Evolutionary conservation across 2,329 filamentous ascomycete genomes (phyloP), one percentile per base, ranked within the genome.

Genomic region (Fusarium nisikadoi): DNA sequence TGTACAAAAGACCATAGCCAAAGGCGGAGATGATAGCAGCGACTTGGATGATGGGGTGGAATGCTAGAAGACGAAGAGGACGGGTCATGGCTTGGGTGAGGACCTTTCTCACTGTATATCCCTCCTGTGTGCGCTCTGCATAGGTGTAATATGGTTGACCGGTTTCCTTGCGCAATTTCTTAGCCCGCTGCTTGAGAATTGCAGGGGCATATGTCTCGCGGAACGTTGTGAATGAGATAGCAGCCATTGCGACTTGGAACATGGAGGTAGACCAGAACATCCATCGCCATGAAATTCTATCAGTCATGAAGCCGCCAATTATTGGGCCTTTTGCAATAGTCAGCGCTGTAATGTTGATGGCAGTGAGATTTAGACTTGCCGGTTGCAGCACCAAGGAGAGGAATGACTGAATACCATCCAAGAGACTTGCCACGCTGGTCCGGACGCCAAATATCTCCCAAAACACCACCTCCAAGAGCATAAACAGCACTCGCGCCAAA

Each of bases 1-100:
- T 86, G 62, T 92, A 92, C 76, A 92, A 86, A 2, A 90, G 78
- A 0, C 90, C 90, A 70, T 91, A 92, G 20, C 88, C 80, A 69
- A 89, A 88, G 2, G 86, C 90, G 71, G 86, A 86, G 72, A 90
- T 87, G 14, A 86, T 46, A 1, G 88, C 84, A 1, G 88, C 77
- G 29, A 86, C 82, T 73, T 90, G 88, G 31, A 92, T 85, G 64
- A 91, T 90, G 16, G 89, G 87, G 58, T 92, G 89, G 2, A 88
- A 89, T 11, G 75, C 72, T 1, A 92, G 81, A 8, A 92, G 82
- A 4, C 85, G 84, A 59, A 90, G 84, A 0, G 90, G 90, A 0
- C 90, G 84, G 12, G 85, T 80, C 43, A 91, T 72, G 6, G 86
- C 83, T 10, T 71, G 72, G 2, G 46, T 56, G 4, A 84, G 50